Evolutionary conservation across 2,329 filamentous ascomycete species (phyloP).

Genomic region (Penicillium sp.): DNA sequence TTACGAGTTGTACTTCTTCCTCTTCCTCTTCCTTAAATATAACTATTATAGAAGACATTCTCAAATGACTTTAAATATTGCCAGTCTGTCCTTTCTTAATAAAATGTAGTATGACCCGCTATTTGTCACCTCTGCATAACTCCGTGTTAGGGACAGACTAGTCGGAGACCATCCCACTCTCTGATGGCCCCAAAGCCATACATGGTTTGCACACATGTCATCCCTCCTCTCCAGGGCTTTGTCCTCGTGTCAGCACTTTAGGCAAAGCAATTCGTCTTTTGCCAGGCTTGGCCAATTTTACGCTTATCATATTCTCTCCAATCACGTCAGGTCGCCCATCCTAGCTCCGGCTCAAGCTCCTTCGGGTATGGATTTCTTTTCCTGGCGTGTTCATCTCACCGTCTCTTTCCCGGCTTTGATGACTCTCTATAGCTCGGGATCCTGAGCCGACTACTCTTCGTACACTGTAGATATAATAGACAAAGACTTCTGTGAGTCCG

Average conservation of each 20-base stretch:
- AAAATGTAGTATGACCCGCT: background rate
- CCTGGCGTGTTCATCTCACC: constrained; percentile 12
- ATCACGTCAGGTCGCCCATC: background rate
- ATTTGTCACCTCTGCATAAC: background rate
- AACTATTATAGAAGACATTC: background rate
- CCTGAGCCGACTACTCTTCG: background rate
- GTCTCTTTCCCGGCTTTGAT: constrained; percentile 13
- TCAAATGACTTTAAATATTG: background rate
- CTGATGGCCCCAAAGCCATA: background rate
- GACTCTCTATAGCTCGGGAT: constrained; percentile 13
- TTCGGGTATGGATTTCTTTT: background rate
- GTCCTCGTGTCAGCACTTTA: background rate
- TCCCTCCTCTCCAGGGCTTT: background rate
- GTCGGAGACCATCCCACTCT: background rate
- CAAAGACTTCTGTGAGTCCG: constrained; percentile 6
- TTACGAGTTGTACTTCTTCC: background rate
- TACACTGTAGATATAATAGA: constrained; percentile 14
- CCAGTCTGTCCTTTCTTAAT: background rate
- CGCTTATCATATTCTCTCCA: constrained; percentile 1
- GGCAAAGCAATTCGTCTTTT: background rate
- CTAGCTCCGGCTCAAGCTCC: constrained; percentile 2
- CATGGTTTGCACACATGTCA: background rate
- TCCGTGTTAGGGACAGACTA: constrained; percentile 7
- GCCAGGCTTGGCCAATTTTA: background rate
- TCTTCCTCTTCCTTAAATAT: background rate